phyloP scores from a whole-genome alignment of 1,139 yeast genomes.

The Taphrina communis region DNA sequence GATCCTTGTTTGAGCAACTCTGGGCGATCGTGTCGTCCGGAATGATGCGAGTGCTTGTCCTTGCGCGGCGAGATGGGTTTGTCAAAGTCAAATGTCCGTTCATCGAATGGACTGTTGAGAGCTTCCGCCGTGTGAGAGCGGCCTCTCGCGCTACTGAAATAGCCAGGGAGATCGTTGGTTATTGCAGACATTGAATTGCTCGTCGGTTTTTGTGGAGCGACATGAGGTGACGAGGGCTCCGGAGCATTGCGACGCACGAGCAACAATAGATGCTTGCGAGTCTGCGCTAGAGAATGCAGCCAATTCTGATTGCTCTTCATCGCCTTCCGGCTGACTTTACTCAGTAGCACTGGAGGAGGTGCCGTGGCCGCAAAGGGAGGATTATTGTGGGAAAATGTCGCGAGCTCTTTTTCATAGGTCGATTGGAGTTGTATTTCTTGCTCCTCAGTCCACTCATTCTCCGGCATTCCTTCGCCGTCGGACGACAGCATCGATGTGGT shows the following conservation, averaged over 20 bases:
- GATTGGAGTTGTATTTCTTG: conserved; percentile 23
- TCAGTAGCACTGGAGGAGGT: conserved; percentile 35
- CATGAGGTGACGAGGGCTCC: conserved; percentile 31
- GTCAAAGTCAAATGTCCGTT: conserved; percentile 36
- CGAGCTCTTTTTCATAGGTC: conserved; percentile 24
- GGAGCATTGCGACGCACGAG: conserved; percentile 38
- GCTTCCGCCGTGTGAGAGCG: conserved; percentile 11
- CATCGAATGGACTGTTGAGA: conserved; percentile 36
- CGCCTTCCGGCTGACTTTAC: conserved; percentile 30
- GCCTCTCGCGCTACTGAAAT: conserved; percentile 17
- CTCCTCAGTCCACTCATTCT: conserved; percentile 29
- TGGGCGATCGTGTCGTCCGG: conserved; percentile 8
- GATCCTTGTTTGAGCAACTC: conserved; percentile 33
- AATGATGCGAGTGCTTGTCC: conserved; percentile 15
- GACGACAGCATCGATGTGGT: conserved; percentile 38
- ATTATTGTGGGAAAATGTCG: conserved; percentile 36
- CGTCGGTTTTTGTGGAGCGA: conserved; percentile 27
- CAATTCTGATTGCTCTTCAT: conserved; percentile 29
- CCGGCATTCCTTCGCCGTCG: conserved; percentile 33
- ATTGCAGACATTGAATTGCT: conserved; percentile 30
- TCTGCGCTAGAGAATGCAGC: conserved; percentile 35
- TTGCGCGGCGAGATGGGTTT: conserved; percentile 30
- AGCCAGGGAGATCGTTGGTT: conserved; percentile 24
- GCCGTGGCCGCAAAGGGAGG: conserved; percentile 37
- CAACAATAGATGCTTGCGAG: conserved; percentile 32